Evolutionary conservation across 2,329 filamentous ascomycete genomes (phyloP).

Genomic region (Fusarium robinianum): DNA sequence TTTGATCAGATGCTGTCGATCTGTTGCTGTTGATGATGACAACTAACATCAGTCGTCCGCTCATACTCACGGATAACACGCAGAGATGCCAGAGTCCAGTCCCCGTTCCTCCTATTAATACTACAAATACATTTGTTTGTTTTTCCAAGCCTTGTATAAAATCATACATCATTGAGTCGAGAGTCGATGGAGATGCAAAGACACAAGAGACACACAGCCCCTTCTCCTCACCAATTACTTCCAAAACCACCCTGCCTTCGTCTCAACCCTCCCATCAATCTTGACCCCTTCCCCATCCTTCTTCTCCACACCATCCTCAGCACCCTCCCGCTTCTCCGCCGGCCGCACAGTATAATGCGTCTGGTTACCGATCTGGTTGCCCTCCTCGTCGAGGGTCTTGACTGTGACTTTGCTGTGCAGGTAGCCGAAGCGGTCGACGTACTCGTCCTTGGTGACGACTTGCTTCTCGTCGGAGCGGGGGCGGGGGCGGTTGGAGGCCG

Average conservation of each 20-base stretch:
- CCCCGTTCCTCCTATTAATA: not conserved
- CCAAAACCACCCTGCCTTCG: slow-evolving; percentile 48
- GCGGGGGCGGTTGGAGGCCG: too few relatives aligned
- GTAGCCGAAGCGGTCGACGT: slow-evolving; percentile 50
- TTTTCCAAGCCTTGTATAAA: too few relatives aligned
- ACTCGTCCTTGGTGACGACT: slow-evolving; percentile 46
- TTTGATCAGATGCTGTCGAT: too few relatives aligned
- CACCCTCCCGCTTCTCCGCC: slow-evolving; percentile 29
- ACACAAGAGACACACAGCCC: too few relatives aligned
- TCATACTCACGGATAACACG: too few relatives aligned
- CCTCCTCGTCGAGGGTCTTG: slow-evolving; percentile 47
- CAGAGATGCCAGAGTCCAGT: too few relatives aligned
- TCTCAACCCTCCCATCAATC: slow-evolving; percentile 25
- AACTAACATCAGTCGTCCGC: too few relatives aligned
- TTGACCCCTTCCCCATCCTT: slow-evolving; percentile 17
- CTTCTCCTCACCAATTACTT: slow-evolving; percentile 42
- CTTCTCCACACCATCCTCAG: slow-evolving; percentile 13
- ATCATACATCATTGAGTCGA: slow-evolving; percentile 23
- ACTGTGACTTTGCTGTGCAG: slow-evolving; percentile 48
- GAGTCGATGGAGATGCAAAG: not conserved
- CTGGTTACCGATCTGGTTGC: slow-evolving; percentile 47
- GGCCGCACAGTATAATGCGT: slow-evolving; percentile 43
- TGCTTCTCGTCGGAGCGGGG: slow-evolving; percentile 37
- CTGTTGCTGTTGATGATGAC: too few relatives aligned
- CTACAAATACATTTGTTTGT: slow-evolving; percentile 4